Evolutionary conservation across 2,329 filamentous ascomycete species (phyloP), one percentile per base, ranked within the genome.

Genomic region (Pestalotiopsis sp.): DNA sequence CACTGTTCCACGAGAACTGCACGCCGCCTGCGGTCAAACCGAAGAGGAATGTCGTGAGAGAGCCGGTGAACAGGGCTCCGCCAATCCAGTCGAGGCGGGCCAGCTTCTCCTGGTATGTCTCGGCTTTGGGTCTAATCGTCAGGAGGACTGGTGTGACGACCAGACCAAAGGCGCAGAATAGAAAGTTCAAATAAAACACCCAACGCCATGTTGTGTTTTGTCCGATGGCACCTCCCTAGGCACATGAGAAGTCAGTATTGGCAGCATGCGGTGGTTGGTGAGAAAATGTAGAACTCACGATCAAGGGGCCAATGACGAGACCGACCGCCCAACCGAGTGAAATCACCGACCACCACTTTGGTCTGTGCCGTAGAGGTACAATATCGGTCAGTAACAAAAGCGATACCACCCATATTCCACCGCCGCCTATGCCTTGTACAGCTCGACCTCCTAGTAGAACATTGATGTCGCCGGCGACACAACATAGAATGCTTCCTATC

Each of bases 361-460:
- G 81, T 66, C 85, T 75, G 69, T 86, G 78, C 2, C 81, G 75
- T 11, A 88, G 73, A 0, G 85, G 84, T 0, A 87, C 80, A 3
- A 87, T 73, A 69, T 88, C 86, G 64, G 80, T 84, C 20, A 76
- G 69, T 52, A 77, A 66, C 27, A 74, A 71, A 57, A 76, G 72
- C 25, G 61, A 68, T 61, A 77, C 67, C 27, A 73, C 69, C 62
- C 63, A 61, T 49, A 72, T 70, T 5, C 74, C 74, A 7, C 70
- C 70, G 41, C 58, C 69, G 0, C 74, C 74, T 17, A 75, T 61
- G 2, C 87, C 86, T 69, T 89, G 85, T 3, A 88, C 61, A 0
- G 38, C 72, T 66, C 77, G 74, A 4, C 78, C 79, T 6, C 78
- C 79, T 4, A 90, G 84, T n/a, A 90, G 75, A 66, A 83, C 80